Evolutionary conservation across 257 asterid genomes (phyloP).

Genomic region (Solanum ossicruentum): DNA sequence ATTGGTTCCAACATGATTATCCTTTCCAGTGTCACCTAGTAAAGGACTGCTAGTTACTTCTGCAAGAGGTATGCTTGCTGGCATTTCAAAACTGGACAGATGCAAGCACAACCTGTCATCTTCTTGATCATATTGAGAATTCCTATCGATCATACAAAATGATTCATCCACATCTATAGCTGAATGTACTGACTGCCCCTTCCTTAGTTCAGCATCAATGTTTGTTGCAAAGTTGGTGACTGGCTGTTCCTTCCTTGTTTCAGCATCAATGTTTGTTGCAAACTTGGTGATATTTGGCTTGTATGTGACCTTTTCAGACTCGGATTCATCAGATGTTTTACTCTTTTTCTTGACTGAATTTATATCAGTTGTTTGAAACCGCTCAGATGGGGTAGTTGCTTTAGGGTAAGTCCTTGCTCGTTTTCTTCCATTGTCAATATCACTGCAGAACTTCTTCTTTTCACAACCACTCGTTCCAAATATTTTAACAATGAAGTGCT

Average conservation of each 20-base stretch:
- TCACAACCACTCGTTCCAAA: slow-evolving; percentile 28
- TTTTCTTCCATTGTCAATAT: neutral
- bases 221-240: neutral
- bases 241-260: neutral
- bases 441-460: neutral
- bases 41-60: neutral
- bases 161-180: slow-evolving; percentile 11
- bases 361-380: neutral
- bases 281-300: neutral
- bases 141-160: slow-evolving; percentile 15
- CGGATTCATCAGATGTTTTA: slow-evolving; percentile 2
- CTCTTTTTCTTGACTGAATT: neutral
- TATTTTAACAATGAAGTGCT: slow-evolving; percentile 40
- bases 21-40: neutral
- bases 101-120: slow-evolving; percentile 17
- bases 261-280: neutral
- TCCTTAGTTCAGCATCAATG: neutral
- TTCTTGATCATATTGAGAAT: neutral
- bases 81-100: slow-evolving; percentile 41
- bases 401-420: neutral
- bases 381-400: neutral
- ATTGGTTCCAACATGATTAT: neutral
- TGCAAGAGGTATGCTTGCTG: neutral
- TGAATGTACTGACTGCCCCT: neutral
- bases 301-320: neutral